A percentile compares a stretch with the other conserved stretches of the same genome.
These are phyloP conservation scores for Litsea cubeba DNA, from an alignment of 164 flowering plant species.

Conservation along the genomic window DNA sequence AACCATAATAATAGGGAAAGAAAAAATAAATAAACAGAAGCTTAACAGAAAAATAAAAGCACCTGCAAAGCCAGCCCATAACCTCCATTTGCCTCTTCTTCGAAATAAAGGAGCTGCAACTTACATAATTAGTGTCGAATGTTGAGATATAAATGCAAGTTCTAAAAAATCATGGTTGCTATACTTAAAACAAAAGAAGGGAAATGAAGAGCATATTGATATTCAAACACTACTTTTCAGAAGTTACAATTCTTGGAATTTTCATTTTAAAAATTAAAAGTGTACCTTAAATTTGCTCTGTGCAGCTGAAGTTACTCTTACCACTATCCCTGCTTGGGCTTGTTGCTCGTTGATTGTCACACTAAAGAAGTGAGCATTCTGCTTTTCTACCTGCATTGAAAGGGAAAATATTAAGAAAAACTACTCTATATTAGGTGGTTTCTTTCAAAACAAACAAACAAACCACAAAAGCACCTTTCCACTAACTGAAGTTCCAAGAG, in stretches of 20 bases:
- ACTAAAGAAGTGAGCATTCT: conserved; percentile 92
- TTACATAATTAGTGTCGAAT: neutral
- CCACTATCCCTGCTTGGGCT: conserved; percentile 85
- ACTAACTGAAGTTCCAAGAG: conserved; percentile 83
- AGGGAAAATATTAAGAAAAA: conserved; percentile 1
- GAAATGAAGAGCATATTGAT: neutral
- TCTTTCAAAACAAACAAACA: neutral
- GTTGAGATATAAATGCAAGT: neutral
- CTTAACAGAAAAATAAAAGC: conserved; percentile 3
- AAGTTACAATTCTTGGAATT: too few species aligned
- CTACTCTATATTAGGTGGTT: neutral
- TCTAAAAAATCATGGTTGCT: neutral
- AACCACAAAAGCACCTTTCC: conserved; percentile 58
- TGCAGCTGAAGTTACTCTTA: conserved; percentile 84
- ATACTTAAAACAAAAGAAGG: too few species aligned
- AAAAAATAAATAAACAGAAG: too few species aligned
- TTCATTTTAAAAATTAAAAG: too few species aligned
- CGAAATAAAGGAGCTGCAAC: conserved; percentile 90
- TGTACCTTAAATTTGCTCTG: conserved; percentile 97
- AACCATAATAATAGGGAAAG: too few species aligned
- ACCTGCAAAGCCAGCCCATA: conserved; percentile 98
- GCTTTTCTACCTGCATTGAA: conserved; percentile 80
- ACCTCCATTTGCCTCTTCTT: conserved; percentile 87
- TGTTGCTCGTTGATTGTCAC: conserved; percentile 90
- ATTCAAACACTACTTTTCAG: too few species aligned